Conservation (phyloP, 306 rosid genomes). For the Gynostemma pentaphyllum region DNA sequence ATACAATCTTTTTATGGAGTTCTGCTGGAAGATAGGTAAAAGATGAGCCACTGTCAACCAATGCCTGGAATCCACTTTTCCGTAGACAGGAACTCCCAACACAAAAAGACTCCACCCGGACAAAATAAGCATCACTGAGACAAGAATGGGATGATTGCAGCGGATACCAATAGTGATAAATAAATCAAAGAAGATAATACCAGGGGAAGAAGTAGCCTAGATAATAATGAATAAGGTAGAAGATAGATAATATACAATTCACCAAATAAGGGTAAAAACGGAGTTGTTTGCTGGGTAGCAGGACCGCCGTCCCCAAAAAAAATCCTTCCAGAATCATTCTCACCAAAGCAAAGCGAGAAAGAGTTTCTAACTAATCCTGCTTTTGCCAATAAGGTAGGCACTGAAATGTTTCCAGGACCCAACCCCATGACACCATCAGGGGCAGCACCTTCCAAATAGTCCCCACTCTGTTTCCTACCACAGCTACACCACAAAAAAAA, state of each 20-base stretch:
- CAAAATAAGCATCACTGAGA: slow-evolving; percentile 26
- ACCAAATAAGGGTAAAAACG: slow-evolving; percentile 30
- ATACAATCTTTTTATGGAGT: slow-evolving; percentile 26
- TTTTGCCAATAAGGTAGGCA: slow-evolving; percentile 52
- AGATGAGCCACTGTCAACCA: slow-evolving; percentile 45
- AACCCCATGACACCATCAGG: slow-evolving; percentile 67
- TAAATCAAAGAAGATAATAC: background rate
- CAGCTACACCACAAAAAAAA: slow-evolving; percentile 31
- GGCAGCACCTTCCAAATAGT: slow-evolving; percentile 47
- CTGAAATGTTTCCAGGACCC: slow-evolving; percentile 51
- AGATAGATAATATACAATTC: slow-evolving; percentile 26
- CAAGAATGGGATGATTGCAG: background rate
- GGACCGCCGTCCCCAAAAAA: slow-evolving; percentile 51
- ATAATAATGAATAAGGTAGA: background rate
- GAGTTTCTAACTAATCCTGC: slow-evolving; percentile 42
- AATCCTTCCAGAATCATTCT: slow-evolving; percentile 48
- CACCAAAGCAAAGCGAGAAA: slow-evolving; percentile 45
- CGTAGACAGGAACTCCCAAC: slow-evolving; percentile 40
- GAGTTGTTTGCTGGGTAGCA: slow-evolving; percentile 35
- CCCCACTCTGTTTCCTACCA: slow-evolving; percentile 52
- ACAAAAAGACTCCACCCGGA: slow-evolving; percentile 44
- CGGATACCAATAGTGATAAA: background rate
- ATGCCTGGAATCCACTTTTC: slow-evolving; percentile 27
- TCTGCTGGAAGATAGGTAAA: slow-evolving; percentile 47
- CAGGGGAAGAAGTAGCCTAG: background rate